Evolutionary conservation across 495 filamentous ascomycete genomes (phyloP), one percentile per base, ranked within the genome.

Genomic region (Chaetomium cochliodes): DNA sequence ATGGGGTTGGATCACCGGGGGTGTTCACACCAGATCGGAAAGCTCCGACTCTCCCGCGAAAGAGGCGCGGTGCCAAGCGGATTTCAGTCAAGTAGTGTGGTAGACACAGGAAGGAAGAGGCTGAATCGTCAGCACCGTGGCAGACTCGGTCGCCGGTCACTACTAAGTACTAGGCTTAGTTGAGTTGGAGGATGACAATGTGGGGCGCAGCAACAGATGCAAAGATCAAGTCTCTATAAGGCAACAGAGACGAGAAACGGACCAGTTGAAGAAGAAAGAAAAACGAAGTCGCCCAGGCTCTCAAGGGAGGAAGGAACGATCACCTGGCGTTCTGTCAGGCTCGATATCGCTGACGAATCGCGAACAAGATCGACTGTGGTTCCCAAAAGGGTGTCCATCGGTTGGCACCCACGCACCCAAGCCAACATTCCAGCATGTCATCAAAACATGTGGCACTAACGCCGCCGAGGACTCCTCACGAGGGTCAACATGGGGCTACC

Each of bases 1-100:
- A 73, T 77, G 66, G 64, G 60, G 55, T 49, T 44, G 54, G 20
- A 12, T 52, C 41, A 11, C 53, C 54, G 16, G 49, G 30, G n/a
- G 46, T 28, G 26, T 46, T 44, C 57, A 60, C 42, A 46, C 26
- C 46, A 39, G 20, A 2, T 39, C 18, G 23, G 28, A 39, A 28
- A 0, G 18, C n/a, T 51, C 20, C 25, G 26, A 33, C 6, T n/a
- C 55, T 18, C n/a, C 55, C 55, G 28, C 23, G 13, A 16, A 20
- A 18, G 23, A 46, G 41, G 41, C 37, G 15, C 20, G n/a, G 44
- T 41, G 30, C 52, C 44, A 42, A 20, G 2, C 41, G 25, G 33
- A 9, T 50, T 20, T 23, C 46, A 22, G 46, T 20, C 13, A 44
- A 18, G 41, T 44, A 44, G 23, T 56, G 22, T 64, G 42, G 41